Evolutionary conservation across 2,329 filamentous ascomycete species (phyloP).

Genomic region (Xylariaceae sp.): DNA sequence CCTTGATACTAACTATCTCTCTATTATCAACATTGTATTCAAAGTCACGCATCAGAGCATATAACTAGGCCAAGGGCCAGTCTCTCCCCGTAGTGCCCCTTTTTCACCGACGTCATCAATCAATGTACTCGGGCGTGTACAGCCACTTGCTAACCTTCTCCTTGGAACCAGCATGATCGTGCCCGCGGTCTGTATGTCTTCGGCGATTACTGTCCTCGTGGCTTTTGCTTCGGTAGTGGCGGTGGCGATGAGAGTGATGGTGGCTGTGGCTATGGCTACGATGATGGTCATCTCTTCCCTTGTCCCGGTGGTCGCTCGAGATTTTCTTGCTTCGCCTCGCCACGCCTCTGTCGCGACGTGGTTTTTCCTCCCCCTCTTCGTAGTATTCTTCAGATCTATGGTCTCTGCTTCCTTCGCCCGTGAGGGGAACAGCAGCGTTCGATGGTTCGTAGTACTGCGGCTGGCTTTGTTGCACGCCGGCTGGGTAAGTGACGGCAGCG

Average conservation of each 20-base stretch:
- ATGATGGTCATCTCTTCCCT: background rate
- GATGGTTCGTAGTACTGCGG: background rate
- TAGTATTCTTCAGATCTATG: background rate
- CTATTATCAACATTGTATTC: too few relatives aligned
- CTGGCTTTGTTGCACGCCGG: background rate
- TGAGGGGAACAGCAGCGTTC: background rate
- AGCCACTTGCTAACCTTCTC: constrained; percentile 7
- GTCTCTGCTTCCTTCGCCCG: background rate
- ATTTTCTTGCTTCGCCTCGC: background rate
- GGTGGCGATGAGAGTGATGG: background rate
- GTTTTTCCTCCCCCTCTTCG: too few relatives aligned
- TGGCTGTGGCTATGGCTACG: background rate
- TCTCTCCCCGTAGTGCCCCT: too few relatives aligned
- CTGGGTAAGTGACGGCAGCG: background rate
- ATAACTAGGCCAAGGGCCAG: too few relatives aligned
- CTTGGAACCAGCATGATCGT: background rate
- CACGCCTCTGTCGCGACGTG: background rate
- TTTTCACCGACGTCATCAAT: too few relatives aligned
- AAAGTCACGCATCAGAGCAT: too few relatives aligned
- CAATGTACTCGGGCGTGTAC: background rate
- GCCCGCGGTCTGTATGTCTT: background rate
- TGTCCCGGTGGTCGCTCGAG: background rate
- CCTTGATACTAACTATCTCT: too few relatives aligned
- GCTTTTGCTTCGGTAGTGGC: background rate
- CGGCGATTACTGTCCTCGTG: background rate